Evolutionary conservation across 192 early-diverging fungal species (phyloP).

Genomic region (Linnemannia zychae): DNA sequence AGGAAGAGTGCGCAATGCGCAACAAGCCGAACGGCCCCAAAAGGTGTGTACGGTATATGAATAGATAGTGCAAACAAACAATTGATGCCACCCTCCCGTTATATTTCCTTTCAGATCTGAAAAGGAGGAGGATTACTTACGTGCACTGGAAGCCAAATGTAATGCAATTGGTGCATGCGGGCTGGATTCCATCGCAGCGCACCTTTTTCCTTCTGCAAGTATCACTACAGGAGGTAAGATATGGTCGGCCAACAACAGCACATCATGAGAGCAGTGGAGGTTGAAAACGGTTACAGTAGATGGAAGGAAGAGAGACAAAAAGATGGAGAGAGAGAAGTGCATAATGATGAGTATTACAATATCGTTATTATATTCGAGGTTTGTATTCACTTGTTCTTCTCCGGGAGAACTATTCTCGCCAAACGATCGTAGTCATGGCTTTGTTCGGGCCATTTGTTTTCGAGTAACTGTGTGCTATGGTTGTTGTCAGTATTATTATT

Average conservation of each 20-base stretch:
- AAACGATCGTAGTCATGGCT: background rate
- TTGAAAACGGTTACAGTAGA: background rate
- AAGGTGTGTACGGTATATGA: too few species aligned
- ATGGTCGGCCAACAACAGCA: background rate
- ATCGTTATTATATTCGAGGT: background rate
- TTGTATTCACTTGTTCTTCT: conserved; percentile 70
- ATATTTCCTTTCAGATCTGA: too few species aligned
- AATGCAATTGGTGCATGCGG: conserved; percentile 58
- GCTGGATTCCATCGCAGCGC: conserved; percentile 60
- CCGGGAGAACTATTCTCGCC: conserved; percentile 5
- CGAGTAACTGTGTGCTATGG: background rate
- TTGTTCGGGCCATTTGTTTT: background rate
- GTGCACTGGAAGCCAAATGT: conserved; percentile 62
- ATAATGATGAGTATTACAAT: background rate
- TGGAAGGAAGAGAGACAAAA: background rate
- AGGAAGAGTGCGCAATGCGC: too few species aligned
- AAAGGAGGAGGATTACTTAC: too few species aligned
- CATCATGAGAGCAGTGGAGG: background rate
- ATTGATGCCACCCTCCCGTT: too few species aligned
- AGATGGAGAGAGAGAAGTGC: conserved; percentile 51
- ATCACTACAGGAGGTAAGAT: conserved; percentile 43
- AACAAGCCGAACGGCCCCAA: too few species aligned
- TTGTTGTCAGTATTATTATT: background rate
- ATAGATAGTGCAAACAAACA: too few species aligned
- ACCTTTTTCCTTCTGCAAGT: conserved; percentile 63